Conservation (phyloP, 1,284 basidiomycete species). For the Gymnopus androsaceus region DNA sequence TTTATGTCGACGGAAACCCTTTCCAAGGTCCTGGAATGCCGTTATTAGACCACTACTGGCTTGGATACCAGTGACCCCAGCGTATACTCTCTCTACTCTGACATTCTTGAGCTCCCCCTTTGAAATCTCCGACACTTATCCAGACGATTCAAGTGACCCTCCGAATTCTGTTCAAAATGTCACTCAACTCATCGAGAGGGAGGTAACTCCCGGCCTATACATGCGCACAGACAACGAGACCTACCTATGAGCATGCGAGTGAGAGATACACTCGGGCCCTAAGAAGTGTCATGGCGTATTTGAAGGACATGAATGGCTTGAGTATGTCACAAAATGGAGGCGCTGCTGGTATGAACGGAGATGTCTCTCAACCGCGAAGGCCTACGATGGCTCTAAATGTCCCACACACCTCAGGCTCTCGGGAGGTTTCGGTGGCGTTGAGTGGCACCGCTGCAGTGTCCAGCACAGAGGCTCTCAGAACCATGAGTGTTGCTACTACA, state of each 20-base stretch:
- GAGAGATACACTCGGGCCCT: constrained; percentile 78
- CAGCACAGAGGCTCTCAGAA: constrained; percentile 54
- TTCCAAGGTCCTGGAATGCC: constrained; percentile 91
- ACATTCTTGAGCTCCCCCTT: constrained; percentile 44
- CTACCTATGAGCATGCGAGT: constrained; percentile 60
- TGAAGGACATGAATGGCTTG: constrained; percentile 93
- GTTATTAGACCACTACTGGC: constrained; percentile 81
- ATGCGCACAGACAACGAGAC: constrained; percentile 43
- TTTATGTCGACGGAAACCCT: constrained; percentile 91
- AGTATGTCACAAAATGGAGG: constrained; percentile 58
- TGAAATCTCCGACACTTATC: constrained; percentile 45
- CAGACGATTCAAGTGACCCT: constrained; percentile 56
- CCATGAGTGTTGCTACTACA: constrained; percentile 71
- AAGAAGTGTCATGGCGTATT: constrained; percentile 90
- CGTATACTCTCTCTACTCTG: constrained; percentile 69
- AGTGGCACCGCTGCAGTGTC: constrained; percentile 37
- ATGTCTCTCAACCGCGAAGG: constrained; percentile 61
- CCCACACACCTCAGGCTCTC: constrained; percentile 38
- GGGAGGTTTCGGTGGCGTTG: constrained; percentile 51
- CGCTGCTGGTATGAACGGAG: constrained; percentile 57
- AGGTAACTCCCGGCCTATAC: constrained; percentile 47
- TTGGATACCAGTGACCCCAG: constrained; percentile 58
- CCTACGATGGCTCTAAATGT: constrained; percentile 49
- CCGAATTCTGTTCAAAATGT: constrained; percentile 33
- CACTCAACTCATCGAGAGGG: constrained; percentile 15